phyloP scores from a whole-genome alignment of 371 early-diverging fungal species.

The Mortierella sp. region DNA sequence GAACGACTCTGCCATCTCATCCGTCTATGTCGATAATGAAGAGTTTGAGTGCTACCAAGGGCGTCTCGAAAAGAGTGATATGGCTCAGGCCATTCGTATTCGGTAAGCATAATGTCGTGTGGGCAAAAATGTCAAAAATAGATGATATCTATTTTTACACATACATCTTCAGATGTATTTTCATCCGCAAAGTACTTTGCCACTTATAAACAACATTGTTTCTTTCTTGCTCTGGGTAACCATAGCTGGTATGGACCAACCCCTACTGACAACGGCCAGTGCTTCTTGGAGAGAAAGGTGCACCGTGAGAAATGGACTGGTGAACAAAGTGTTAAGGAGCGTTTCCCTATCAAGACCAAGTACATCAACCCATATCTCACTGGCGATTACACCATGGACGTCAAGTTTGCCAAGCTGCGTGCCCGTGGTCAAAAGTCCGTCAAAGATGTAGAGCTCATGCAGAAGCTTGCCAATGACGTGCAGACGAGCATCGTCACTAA shows the following conservation, averaged over 20 bases:
- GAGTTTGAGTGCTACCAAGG: conserved; percentile 94
- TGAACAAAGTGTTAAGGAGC: conserved; percentile 95
- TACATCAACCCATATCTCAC: conserved; percentile 89
- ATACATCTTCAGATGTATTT: not conserved
- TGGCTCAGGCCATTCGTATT: conserved; percentile 94
- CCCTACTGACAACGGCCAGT: conserved; percentile 78
- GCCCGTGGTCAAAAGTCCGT: conserved; percentile 86
- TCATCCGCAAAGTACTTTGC: not conserved
- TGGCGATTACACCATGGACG: conserved; percentile 88
- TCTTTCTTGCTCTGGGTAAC: not conserved
- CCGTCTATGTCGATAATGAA: conserved; percentile 98
- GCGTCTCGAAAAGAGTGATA: conserved; percentile 94
- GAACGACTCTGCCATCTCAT: conserved; percentile 93
- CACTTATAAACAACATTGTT: not conserved
- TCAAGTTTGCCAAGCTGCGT: conserved; percentile 85
- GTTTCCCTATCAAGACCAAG: conserved; percentile 97
- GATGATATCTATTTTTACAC: conserved; percentile 1
- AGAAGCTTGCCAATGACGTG: conserved; percentile 88
- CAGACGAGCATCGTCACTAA: conserved; percentile 82
- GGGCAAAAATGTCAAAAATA: conserved; percentile 1
- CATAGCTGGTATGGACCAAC: conserved; percentile 94
- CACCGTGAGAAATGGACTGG: conserved; percentile 99
- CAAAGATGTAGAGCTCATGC: conserved; percentile 85
- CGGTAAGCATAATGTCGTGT: conserved; percentile 61
- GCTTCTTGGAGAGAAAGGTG: conserved; percentile 99